Evolutionary conservation across 495 filamentous ascomycete genomes (phyloP).

Genomic region (Penicillium ochrochloron): DNA sequence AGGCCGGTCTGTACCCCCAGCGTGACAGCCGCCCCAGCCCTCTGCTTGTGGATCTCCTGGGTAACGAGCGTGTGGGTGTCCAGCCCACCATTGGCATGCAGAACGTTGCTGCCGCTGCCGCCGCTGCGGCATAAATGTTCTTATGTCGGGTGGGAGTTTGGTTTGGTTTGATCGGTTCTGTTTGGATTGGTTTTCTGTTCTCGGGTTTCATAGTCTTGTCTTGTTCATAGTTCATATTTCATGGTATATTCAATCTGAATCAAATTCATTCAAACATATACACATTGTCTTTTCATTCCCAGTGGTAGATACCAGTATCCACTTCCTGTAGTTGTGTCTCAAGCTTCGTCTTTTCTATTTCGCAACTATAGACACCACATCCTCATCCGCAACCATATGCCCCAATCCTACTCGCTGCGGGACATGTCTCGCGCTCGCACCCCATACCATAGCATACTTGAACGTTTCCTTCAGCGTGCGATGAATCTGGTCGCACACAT

Average conservation of each 20-base stretch:
- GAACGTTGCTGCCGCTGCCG: constrained; percentile 49
- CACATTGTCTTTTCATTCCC: constrained; percentile 6
- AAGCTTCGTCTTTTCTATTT: constrained; percentile 31
- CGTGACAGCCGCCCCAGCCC: constrained; percentile 83
- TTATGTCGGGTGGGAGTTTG: constrained; percentile 23
- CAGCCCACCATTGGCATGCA: constrained; percentile 65
- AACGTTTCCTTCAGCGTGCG: constrained; percentile 96
- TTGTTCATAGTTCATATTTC: constrained; percentile 23
- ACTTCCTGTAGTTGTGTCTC: neutral
- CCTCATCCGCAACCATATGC: constrained; percentile 90
- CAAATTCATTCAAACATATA: constrained; percentile 12
- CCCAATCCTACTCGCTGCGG: constrained; percentile 90
- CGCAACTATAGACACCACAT: constrained; percentile 91
- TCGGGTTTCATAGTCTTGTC: constrained; percentile 13
- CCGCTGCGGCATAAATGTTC: constrained; percentile 34
- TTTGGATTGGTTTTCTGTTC: constrained; percentile 15
- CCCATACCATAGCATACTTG: constrained; percentile 99
- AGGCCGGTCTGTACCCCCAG: constrained; percentile 63
- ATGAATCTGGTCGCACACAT: constrained; percentile 96
- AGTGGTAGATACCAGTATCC: neutral
- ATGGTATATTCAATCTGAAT: constrained; percentile 22
- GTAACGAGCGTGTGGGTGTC: constrained; percentile 93
- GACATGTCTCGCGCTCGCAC: constrained; percentile 90
- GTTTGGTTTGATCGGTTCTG: constrained; percentile 17
- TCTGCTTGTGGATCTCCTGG: constrained; percentile 85